Evolutionary conservation across 371 early-diverging fungal species (phyloP), one percentile per base, ranked within the genome.

Genomic region (Mucor racemosus): DNA sequence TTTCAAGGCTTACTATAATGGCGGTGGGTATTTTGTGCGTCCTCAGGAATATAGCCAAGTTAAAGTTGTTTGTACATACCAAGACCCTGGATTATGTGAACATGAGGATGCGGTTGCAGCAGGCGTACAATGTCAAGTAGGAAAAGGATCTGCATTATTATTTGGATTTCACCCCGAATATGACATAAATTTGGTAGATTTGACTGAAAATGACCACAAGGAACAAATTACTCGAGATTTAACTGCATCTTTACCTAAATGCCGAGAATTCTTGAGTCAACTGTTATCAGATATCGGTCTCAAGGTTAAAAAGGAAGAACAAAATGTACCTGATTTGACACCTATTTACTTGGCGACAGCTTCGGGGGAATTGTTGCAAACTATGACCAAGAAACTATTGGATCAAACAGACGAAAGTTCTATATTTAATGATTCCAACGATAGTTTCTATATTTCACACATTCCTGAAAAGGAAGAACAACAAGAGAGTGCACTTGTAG

Each of bases 121-220:
- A 5, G 76, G 80, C 17, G 68, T 92, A 1, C 71, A 81, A 19
- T 89, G 90, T 67, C 71, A 72, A 7, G 82, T 87, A 3, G 92
- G 92, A 1, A 66, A 71, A 11, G 94, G 94, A 0, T 42, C 71
- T 5, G 93, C 92, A 1, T 66, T 93, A 1, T 66, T 94, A 17
- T 76, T 89, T 17, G 91, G 91, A 2, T 69, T 88, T 38, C 94
- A 94, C 60, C 86, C 90, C 4, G 94, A 94, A 69, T 92, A 88
- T 64, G 82, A 84, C 39, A 78, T 88, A 40, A 68, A 72, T 39
- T 71, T 69, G 31, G 35, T 87, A 60, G 81, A 78, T 65, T 57
- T 75, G 13, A 50, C 44, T 17, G 76, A 79, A n/a, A 76, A 79
- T 36, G 73, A 81, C 0, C 64, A 84, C 21, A 71, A 71, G 44